phyloP scores from a whole-genome alignment of 306 rosid genomes.

The Senna tora region DNA sequence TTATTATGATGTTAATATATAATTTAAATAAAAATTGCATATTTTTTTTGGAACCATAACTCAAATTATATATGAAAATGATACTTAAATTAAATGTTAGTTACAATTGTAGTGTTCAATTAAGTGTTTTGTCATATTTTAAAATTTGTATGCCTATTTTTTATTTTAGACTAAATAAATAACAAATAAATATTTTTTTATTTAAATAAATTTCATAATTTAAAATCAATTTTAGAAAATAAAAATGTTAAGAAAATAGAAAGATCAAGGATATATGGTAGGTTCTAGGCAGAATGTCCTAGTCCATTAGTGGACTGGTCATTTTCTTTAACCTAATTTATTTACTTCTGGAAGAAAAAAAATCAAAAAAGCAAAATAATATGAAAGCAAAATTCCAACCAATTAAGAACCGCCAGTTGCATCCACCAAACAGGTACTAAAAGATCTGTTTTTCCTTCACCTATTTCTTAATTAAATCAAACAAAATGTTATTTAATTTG shows the following conservation, averaged over 20 bases:
- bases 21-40: too few relatives aligned
- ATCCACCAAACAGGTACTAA: constrained; percentile 27
- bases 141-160: too few relatives aligned
- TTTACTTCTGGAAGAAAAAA: constrained; percentile 9
- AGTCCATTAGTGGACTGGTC: constrained; percentile 51
- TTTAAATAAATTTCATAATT: too few relatives aligned
- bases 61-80: too few relatives aligned
- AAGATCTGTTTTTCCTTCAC: constrained; percentile 1
- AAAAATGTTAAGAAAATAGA: neutral
- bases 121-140: too few relatives aligned
- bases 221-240: too few relatives aligned
- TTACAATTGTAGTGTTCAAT: too few relatives aligned
- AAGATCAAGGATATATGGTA: neutral
- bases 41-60: too few relatives aligned
- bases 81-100: too few relatives aligned
- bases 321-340: constrained; percentile 51
- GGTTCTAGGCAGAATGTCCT: constrained; percentile 49
- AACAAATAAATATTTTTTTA: too few relatives aligned
- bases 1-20: too few relatives aligned
- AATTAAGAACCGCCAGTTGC: constrained; percentile 44
- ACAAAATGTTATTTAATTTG: neutral
- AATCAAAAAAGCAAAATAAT: neutral
- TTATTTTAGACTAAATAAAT: too few relatives aligned
- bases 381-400: constrained; percentile 44
- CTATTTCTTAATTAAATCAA: neutral